phyloP scores from a whole-genome alignment of 208 protist species.

The Trypanosoma rangeli region DNA sequence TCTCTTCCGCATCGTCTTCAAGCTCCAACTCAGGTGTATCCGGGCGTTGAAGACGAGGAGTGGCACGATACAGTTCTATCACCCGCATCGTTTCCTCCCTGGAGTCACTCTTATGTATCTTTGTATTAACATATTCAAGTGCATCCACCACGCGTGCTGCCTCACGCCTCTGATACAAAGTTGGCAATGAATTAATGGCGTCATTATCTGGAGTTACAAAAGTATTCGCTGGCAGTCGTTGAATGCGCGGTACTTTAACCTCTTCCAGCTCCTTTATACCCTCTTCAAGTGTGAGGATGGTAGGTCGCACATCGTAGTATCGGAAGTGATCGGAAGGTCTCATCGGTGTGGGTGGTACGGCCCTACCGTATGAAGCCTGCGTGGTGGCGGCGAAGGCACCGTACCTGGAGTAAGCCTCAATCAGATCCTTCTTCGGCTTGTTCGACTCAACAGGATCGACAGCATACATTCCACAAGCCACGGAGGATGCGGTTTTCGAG shows the following conservation, averaged over 20 bases:
- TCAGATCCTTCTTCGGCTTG: conserved; percentile 34
- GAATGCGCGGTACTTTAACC: conserved; percentile 41
- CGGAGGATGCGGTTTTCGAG: conserved; percentile 11
- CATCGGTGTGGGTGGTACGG: background rate
- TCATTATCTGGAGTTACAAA: conserved; percentile 72
- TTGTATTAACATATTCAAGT: conserved; percentile 76
- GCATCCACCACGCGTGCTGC: conserved; percentile 76
- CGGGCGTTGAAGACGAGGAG: conserved; percentile 84
- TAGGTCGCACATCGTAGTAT: conserved; percentile 85
- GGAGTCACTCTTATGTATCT: conserved; percentile 43
- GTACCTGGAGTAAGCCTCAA: conserved; percentile 47
- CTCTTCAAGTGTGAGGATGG: conserved; percentile 54
- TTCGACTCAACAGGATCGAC: conserved; percentile 23
- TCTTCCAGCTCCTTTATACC: conserved; percentile 72
- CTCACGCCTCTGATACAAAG: conserved; percentile 80
- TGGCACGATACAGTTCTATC: conserved; percentile 86
- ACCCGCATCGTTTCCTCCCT: conserved; percentile 41
- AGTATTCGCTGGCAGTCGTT: conserved; percentile 39
- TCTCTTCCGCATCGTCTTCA: conserved; percentile 81
- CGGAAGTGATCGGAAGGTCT: conserved; percentile 17
- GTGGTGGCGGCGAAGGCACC: conserved; percentile 23
- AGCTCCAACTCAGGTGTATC: conserved; percentile 89
- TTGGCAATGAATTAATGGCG: conserved; percentile 64
- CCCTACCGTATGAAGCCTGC: conserved; percentile 3
- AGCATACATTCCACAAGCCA: conserved; percentile 6